A percentile compares a stretch with the other conserved stretches of the same genome.
phyloP scores from a whole-genome alignment of 1,139 yeast genomes.

The Kodamaea plutei region DNA sequence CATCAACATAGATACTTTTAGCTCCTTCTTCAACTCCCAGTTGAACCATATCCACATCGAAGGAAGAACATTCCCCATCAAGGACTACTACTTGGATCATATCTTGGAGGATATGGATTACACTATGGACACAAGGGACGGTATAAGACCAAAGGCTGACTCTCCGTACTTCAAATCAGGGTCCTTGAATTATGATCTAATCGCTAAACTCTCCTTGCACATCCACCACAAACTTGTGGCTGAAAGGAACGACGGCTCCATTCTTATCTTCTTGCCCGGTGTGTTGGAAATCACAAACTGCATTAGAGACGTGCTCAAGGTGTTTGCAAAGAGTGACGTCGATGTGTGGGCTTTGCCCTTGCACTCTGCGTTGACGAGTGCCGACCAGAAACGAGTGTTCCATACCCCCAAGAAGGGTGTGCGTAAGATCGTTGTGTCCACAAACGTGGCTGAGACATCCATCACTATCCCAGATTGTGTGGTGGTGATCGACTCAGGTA shows the following conservation, averaged over 20 bases:
- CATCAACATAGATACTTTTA: slow-evolving; percentile 68
- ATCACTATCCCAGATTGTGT: slow-evolving; percentile 93
- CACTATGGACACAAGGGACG: slow-evolving; percentile 43
- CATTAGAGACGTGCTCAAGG: slow-evolving; percentile 22
- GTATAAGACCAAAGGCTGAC: slow-evolving; percentile 52
- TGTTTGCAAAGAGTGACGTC: slow-evolving; percentile 15
- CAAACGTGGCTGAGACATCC: slow-evolving; percentile 85
- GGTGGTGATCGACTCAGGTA: slow-evolving; percentile 84
- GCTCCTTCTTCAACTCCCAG: slow-evolving; percentile 50
- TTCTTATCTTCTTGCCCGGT: slow-evolving; percentile 85
- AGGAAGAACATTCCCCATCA: slow-evolving; percentile 91
- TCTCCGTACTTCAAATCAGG: slow-evolving; percentile 62
- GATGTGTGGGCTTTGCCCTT: slow-evolving; percentile 60
- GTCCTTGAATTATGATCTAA: slow-evolving; percentile 67
- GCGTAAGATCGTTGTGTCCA: slow-evolving; percentile 83
- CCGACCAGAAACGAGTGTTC: slow-evolving; percentile 79
- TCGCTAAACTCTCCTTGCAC: slow-evolving; percentile 51
- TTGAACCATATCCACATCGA: slow-evolving; percentile 70
- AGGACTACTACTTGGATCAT: slow-evolving; percentile 67
- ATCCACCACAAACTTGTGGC: slow-evolving; percentile 45
- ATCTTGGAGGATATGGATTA: slow-evolving; percentile 55
- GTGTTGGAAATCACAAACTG: slow-evolving; percentile 73
- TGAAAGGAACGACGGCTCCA: slow-evolving; percentile 59
- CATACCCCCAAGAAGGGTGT: slow-evolving; percentile 44
- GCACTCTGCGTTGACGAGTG: slow-evolving; percentile 80